Conservation (phyloP, 164 flowering plant species). For the Piper longum region DNA sequence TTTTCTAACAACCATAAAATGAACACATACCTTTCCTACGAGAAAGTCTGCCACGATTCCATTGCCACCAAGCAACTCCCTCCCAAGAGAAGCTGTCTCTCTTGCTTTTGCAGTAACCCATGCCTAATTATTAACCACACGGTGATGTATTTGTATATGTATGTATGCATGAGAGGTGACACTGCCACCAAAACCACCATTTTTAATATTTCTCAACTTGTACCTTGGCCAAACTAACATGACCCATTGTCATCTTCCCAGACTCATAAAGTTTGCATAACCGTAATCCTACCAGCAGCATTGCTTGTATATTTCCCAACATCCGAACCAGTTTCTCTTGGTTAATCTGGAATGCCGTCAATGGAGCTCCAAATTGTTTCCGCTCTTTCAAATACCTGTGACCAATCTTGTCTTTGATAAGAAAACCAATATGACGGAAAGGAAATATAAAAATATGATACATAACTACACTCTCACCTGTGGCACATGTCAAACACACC, state of each 20-base stretch:
- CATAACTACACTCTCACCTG: constrained; percentile 34
- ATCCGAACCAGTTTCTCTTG: constrained; percentile 88
- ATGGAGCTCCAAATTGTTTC: constrained; percentile 91
- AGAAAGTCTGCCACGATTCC: constrained; percentile 83
- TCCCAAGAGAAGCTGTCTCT: constrained; percentile 72
- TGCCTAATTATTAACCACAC: constrained; percentile 28
- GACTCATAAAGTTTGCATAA: constrained; percentile 81
- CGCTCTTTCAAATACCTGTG: constrained; percentile 79
- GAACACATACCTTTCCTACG: constrained; percentile 66
- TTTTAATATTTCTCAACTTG: background rate
- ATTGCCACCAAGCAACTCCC: constrained; percentile 95
- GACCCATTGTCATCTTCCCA: constrained; percentile 89
- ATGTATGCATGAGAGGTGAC: background rate
- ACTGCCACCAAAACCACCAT: background rate
- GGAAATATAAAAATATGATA: background rate
- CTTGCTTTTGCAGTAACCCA: constrained; percentile 78
- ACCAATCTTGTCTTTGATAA: background rate
- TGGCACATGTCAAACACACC: constrained; percentile 95
- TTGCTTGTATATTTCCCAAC: constrained; percentile 87
- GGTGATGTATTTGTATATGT: background rate
- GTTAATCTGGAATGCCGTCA: constrained; percentile 85
- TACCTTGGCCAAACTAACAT: constrained; percentile 94
- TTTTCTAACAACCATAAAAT: background rate
- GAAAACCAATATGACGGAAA: background rate
- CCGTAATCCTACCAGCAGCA: constrained; percentile 91